Base-by-base conservation (phyloP, 148 eudicot species). In the Diospyros kaki region DNA sequence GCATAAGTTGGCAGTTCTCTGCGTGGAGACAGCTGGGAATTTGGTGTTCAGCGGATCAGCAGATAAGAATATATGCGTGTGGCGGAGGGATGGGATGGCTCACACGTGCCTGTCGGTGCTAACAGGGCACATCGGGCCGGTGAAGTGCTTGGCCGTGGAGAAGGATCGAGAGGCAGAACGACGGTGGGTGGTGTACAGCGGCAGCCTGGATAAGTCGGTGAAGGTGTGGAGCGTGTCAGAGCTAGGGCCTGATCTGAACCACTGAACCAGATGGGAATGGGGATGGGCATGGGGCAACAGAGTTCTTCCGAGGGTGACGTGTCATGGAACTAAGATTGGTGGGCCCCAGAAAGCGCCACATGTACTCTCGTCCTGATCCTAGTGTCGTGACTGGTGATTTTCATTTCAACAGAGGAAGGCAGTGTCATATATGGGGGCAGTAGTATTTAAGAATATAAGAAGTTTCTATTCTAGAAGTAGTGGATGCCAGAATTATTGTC, bases 41-140 rank as follows among this genome's bases (percentile, higher is more conserved):
- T 73, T 88, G 68, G 85, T 86, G 61, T 88, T 90, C n/a, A 90
- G 87, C 9, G 94, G 94, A 1, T 90, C 94, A 0, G 94, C 94
- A 0, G 94, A 90, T 54, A 90, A 86, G 82, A 90, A 76, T 18
- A 88, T 90, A 58, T 86, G 92, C 13, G 92, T 90, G 77, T 90
- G 94, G 94, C 80, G 85, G 62, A 80, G 88, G 77, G 87, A 88
- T 2, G 89, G 85, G 14, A 70, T 64, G 6, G 78, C 72, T 40
- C 95, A 88, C 77, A 77, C 74, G 4, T 90, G 92, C 5, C 69
- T 86, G 64, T 73, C 90, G 0, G 85, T 85, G 41, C 40, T 90
- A 73, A 78, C 89, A 0, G 90, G 92, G 53, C 95, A 88, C 61
- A 83, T 41, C 6, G 92, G 92, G 50, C 92, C 92, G 6, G 90